Conservation (phyloP, 2,329 filamentous ascomycete genomes). For the Macroventuria anomochaeta region DNA sequence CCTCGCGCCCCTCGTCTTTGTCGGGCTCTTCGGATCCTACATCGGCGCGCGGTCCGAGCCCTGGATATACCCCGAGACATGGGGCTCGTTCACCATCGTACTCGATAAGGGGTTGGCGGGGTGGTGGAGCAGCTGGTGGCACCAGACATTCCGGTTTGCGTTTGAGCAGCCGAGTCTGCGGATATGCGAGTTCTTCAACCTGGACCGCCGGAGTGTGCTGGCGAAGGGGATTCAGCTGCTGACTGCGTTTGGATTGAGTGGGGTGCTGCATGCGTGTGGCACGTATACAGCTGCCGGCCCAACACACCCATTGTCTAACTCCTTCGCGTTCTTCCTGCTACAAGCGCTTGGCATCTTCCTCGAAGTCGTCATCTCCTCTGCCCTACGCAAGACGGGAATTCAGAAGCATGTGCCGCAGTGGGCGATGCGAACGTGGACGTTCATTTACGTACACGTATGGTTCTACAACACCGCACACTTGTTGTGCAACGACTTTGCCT, state of each 20-base stretch:
- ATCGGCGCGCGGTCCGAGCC: slow-evolving; percentile 66
- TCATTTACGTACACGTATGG: slow-evolving; percentile 70
- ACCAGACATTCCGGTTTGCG: slow-evolving; percentile 82
- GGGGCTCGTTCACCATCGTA: slow-evolving; percentile 61
- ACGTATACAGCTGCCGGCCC: slow-evolving; percentile 69
- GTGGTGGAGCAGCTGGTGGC: slow-evolving; percentile 88
- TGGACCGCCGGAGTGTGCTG: slow-evolving; percentile 42
- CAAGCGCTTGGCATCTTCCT: slow-evolving; percentile 70
- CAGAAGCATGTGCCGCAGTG: slow-evolving; percentile 52
- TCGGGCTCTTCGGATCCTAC: slow-evolving; percentile 63
- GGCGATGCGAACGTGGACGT: slow-evolving; percentile 63
- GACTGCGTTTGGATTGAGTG: slow-evolving; percentile 70
- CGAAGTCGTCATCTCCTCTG: slow-evolving; percentile 52
- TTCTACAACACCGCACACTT: slow-evolving; percentile 68
- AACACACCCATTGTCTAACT: slow-evolving; percentile 56
- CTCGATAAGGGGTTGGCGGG: slow-evolving; percentile 75
- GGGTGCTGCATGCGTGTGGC: slow-evolving; percentile 72
- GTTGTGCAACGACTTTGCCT: slow-evolving; percentile 78
- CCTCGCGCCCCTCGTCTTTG: slow-evolving; percentile 66
- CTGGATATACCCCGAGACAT: slow-evolving; percentile 68
- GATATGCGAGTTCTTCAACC: slow-evolving; percentile 45
- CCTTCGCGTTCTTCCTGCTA: slow-evolving; percentile 73
- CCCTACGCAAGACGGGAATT: slow-evolving; percentile 45
- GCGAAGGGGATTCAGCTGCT: slow-evolving; percentile 53
- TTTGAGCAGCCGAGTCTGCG: slow-evolving; percentile 66